Percentiles rank a stretch among this genome's conserved stretches.
Evolutionary conservation across 2,329 filamentous ascomycete genomes (phyloP).

Genomic region (Dactylellina leptospora): DNA sequence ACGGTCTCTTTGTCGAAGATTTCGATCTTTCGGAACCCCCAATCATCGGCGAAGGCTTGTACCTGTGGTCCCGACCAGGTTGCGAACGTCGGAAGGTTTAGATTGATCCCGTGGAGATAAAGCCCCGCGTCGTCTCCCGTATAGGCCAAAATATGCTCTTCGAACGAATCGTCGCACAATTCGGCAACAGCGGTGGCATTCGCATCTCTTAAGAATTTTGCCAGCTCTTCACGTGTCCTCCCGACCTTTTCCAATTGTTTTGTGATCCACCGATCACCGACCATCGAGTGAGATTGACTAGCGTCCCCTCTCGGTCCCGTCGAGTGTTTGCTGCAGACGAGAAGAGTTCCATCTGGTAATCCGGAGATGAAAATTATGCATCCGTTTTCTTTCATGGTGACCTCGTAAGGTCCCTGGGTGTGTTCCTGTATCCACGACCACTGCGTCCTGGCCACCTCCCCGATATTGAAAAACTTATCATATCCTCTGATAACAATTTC

Average conservation of each 20-base stretch:
- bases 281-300: slow-evolving; percentile 80
- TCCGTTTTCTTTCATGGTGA: slow-evolving; percentile 98
- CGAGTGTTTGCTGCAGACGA: slow-evolving; percentile 99
- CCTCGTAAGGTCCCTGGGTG: slow-evolving; percentile 87
- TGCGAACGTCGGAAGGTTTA: slow-evolving; percentile 89
- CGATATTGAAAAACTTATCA: slow-evolving; percentile 98
- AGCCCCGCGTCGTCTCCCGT: slow-evolving; percentile 82
- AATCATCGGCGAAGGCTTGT: slow-evolving; percentile 85
- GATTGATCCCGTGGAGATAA: slow-evolving; percentile 94
- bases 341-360: slow-evolving; percentile 83
- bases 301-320: slow-evolving; percentile 79
- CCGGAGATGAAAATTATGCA: slow-evolving; percentile 98
- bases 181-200: slow-evolving; percentile 96
- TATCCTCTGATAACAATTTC: slow-evolving; percentile 92
- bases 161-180: slow-evolving; percentile 93
- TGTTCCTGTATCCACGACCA: slow-evolving; percentile 80
- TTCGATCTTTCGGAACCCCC: slow-evolving; percentile 92
- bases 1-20: slow-evolving; percentile 80
- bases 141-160: slow-evolving; percentile 96
- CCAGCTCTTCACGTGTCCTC: slow-evolving; percentile 80
- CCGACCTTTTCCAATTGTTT: slow-evolving; percentile 79
- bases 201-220: slow-evolving; percentile 75
- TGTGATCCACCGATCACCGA: slow-evolving; percentile 83
- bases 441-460: slow-evolving; percentile 80
- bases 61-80: slow-evolving; percentile 86